Evolutionary conservation across 73 alveolate genomes (phyloP).

Genomic region (Paramecium sonneborni): DNA sequence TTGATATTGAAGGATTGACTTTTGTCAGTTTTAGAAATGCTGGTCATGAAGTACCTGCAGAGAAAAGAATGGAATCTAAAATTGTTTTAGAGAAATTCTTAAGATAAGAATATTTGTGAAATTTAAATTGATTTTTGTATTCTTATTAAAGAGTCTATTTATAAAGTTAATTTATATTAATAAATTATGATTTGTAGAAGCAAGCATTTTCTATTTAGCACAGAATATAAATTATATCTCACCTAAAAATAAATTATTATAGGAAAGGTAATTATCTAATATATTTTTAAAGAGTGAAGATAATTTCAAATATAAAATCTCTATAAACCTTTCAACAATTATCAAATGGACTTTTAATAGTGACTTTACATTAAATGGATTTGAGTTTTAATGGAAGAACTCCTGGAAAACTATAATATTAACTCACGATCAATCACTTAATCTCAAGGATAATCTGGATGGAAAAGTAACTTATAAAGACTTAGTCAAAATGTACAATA

Average conservation of each 20-base stretch:
- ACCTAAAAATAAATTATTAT: not conserved
- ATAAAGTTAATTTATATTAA: not conserved
- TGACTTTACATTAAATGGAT: not conserved
- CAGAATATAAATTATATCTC: not conserved
- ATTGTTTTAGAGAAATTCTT: conserved; percentile 59
- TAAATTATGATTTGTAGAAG: conserved; percentile 13
- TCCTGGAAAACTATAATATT: not conserved
- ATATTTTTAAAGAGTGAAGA: not conserved
- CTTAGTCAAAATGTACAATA: not conserved
- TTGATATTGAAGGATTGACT: conserved; percentile 22
- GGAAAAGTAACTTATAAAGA: not conserved
- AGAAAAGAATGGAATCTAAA: conserved; percentile 55
- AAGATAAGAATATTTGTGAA: not conserved
- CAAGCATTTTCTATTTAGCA: not conserved
- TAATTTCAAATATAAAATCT: not conserved
- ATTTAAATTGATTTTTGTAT: not conserved
- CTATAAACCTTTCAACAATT: not conserved
- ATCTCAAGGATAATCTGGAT: not conserved
- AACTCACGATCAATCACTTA: not conserved
- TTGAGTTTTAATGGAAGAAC: not conserved
- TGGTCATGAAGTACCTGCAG: not conserved
- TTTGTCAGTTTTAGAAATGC: not conserved
- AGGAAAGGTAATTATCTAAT: not conserved
- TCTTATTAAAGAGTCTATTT: not conserved
- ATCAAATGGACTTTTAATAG: not conserved